Evolutionary conservation across 495 filamentous ascomycete species (phyloP), one percentile per base, ranked within the genome.

Genomic region (Lophiostoma macrostomum): DNA sequence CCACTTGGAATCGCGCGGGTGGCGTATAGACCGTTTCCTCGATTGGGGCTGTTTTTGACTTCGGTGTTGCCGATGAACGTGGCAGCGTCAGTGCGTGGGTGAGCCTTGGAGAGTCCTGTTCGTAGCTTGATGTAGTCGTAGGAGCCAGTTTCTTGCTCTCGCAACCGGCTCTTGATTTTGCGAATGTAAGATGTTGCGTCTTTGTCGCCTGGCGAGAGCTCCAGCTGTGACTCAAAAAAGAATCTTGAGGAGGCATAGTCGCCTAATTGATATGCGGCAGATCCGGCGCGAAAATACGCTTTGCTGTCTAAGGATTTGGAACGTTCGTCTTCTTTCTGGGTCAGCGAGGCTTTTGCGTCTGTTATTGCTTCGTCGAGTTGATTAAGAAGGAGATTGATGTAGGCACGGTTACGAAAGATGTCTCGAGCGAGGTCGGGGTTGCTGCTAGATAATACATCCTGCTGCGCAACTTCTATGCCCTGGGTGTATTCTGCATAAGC

Each of bases 311-410:
- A 37, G 46, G 67, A 62, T 50, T 62, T 64, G 4, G 50, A 51
- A 29, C 57, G 49, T 37, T 63, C 49, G 27, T 68, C 64, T 37
- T 61, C 47, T 32, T 23, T 23, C 11, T 58, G 43, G 27, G 38
- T 66, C 34, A 71, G 56, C 23, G 67, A 64, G 20, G 60, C 61
- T 38, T 51, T 61, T 11, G 66, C 70, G 48, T 73, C 67, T 8
- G 50, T 25, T 46, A 63, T 67, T 30, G 67, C 67, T 48, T 64
- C 63, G 18, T 72, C 69, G 0, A 67, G 40, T 45, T 64, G 65
- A 30, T 55, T 53, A n/a, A 69, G 46, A 11, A 62, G 32, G 37
- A 67, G 52, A 34, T 71, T 64, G 22, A 64, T 47, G 12, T 42
- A 24, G 18, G 61, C 58, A 13, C 52, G 61, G 43, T 62, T 64